These are phyloP conservation scores for Centaurea solstitialis DNA, from an alignment of 129 eudicot genomes.

Conservation along the genomic window DNA sequence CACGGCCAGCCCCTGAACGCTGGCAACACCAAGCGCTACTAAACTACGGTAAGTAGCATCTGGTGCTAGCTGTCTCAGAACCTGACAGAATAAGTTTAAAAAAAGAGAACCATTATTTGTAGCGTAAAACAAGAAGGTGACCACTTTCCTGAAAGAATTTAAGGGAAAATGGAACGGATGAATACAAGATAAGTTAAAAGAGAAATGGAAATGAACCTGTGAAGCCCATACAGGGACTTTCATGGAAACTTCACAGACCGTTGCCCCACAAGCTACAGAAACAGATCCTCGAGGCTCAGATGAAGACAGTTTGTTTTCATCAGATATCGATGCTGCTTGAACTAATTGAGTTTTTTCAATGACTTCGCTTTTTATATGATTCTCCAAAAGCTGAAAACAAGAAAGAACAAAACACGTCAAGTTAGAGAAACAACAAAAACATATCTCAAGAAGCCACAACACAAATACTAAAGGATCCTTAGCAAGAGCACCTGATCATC, in stretches of 20 bases:
- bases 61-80: conserved; percentile 93
- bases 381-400: conserved; percentile 73
- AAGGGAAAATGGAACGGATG: not conserved
- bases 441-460: not conserved
- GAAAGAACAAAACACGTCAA: not conserved
- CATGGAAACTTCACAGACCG: conserved; percentile 86
- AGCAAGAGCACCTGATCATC: conserved; percentile 75
- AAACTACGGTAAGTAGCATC: conserved; percentile 78
- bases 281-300: conserved; percentile 86
- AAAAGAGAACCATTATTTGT: not conserved
- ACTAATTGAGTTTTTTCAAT: conserved; percentile 71
- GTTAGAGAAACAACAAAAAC: not conserved
- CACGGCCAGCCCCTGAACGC: conserved; percentile 93
- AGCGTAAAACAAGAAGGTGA: not conserved
- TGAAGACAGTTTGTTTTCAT: conserved; percentile 46
- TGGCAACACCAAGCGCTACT: conserved; percentile 87
- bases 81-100: conserved; percentile 40
- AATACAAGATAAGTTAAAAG: not conserved
- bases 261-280: conserved; percentile 88
- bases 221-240: conserved; percentile 95
- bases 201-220: conserved; percentile 52
- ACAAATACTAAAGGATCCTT: not conserved
- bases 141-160: not conserved
- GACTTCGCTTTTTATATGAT: conserved; percentile 90
- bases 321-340: conserved; percentile 51